A percentile compares a stretch with the other conserved stretches of the same genome.
Conservation (phyloP, 2,329 filamentous ascomycete genomes). For the Pseudogymnoascus sp. region DNA sequence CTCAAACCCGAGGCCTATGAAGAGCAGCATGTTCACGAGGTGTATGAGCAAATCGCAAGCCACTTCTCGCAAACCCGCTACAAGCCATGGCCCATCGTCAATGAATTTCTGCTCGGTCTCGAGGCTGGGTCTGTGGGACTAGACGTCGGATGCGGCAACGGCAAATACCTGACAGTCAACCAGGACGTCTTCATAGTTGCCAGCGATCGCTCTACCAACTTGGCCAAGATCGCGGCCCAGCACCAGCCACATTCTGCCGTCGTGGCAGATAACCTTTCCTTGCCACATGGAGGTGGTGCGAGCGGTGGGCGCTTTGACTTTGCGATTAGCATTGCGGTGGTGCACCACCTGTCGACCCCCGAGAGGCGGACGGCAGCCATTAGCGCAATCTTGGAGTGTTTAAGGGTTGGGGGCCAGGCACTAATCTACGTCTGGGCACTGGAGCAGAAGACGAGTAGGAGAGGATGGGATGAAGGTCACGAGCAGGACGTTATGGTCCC, state of each 20-base stretch:
- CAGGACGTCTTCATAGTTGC: constrained; percentile 69
- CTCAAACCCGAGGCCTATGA: constrained; percentile 55
- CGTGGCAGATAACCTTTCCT: constrained; percentile 73
- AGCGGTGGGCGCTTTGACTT: constrained; percentile 60
- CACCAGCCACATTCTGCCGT: constrained; percentile 54
- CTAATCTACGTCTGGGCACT: constrained; percentile 93
- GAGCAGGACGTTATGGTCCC: constrained; percentile 92
- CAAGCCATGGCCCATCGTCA: constrained; percentile 88
- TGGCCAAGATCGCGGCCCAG: constrained; percentile 43
- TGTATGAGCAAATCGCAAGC: constrained; percentile 81
- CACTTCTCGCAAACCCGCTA: constrained; percentile 76
- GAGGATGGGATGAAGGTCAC: constrained; percentile 79
- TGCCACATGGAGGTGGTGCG: constrained; percentile 53
- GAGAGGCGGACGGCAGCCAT: constrained; percentile 67
- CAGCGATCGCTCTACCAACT: constrained; percentile 66
- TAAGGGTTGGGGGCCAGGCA: constrained; percentile 54
- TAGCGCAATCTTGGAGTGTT: constrained; percentile 57
- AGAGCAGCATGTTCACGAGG: constrained; percentile 75
- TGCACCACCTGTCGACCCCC: constrained; percentile 83
- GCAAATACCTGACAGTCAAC: constrained; percentile 85
- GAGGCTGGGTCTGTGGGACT: constrained; percentile 68
- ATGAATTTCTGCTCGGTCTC: constrained; percentile 62
- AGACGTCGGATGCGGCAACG: constrained; percentile 93
- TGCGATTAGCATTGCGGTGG: constrained; percentile 84
- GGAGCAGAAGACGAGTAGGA: constrained; percentile 77